Conservation (phyloP, 2,329 filamentous ascomycete species). For the Westerdykella aurantiaca region DNA sequence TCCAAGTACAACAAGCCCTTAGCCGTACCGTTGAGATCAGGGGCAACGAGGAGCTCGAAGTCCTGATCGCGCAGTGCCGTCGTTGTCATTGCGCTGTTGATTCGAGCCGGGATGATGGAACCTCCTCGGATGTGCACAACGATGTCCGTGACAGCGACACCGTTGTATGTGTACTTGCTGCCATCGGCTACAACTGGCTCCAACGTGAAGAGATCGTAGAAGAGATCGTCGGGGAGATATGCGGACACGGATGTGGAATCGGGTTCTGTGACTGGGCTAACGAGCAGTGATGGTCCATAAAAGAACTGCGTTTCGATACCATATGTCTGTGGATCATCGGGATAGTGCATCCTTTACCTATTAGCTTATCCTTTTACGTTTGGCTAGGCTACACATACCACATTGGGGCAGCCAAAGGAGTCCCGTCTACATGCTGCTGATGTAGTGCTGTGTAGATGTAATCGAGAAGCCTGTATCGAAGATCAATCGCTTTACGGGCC, state of each 20-base stretch:
- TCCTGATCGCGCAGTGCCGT: slow-evolving; percentile 57
- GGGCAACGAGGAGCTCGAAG: slow-evolving; percentile 67
- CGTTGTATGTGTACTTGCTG: slow-evolving; percentile 38
- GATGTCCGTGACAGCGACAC: slow-evolving; percentile 49
- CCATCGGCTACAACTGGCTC: slow-evolving; percentile 35
- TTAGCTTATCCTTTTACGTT: slow-evolving; percentile 32
- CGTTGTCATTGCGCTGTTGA: slow-evolving; percentile 54
- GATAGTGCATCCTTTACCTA: slow-evolving; percentile 54
- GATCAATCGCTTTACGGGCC: slow-evolving; percentile 62
- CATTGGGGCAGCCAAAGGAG: slow-evolving; percentile 60
- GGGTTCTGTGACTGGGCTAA: slow-evolving; percentile 51
- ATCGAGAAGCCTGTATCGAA: slow-evolving; percentile 70
- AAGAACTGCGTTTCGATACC: slow-evolving; percentile 53
- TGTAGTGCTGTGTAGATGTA: slow-evolving; percentile 71
- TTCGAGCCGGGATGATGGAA: slow-evolving; percentile 56
- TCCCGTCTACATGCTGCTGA: slow-evolving; percentile 55
- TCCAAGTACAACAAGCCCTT: slow-evolving; percentile 67
- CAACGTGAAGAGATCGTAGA: slow-evolving; percentile 37
- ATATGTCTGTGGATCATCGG: slow-evolving; percentile 47
- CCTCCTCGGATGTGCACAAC: slow-evolving; percentile 62
- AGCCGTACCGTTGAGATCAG: slow-evolving; percentile 57
- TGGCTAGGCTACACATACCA: slow-evolving; percentile 53
- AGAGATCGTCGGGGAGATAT: slow-evolving; percentile 54
- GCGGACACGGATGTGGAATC: slow-evolving; percentile 48
- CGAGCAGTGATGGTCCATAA: slow-evolving; percentile 52